Evolutionary conservation across 345 rosid species (phyloP), one percentile per base, ranked within the genome.

Genomic region (Syzygium jambos): DNA sequence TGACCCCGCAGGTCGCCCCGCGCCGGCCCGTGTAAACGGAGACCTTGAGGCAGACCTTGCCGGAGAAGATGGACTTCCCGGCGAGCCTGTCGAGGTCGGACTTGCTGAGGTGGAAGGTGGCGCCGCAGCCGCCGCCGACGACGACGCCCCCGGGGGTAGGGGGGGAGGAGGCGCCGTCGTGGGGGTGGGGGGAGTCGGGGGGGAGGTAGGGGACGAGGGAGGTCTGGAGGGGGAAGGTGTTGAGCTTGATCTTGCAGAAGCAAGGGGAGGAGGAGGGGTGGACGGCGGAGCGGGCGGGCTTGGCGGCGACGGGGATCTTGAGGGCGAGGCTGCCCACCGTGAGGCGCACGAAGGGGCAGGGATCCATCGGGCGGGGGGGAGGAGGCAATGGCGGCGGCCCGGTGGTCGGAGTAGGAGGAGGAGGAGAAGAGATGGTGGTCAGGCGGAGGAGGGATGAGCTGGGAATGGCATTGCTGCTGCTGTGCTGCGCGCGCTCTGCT

Each of bases 311-410:
- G 9, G 99, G 98, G 80, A 96, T 86, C 87, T 94, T 95, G 80
- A 97, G 91, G 51, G 97, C 98, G 27, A 97, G 92, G 83, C 93
- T 93, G 34, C 92, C 94, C 3, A 97, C 95, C 25, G 98, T 92
- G 29, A 97, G 90, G 56, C 98, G 97, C 51, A 96, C 93, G 92
- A 95, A 97, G 68, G 98, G 98, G 89, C 98, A 96, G 22, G 98
- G 98, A 93, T 97, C 99, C 99, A 97, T 97, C n/a, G 27, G 12
- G 59, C n/a, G 11, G 53, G 43, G 0, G 0, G 51, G 54, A 14
- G 82, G 46, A 56, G 52, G 65, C 19, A 43, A 23, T 3, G 65
- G 85, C 14, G 4, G 52, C 9, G 73, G 88, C 29, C 8, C 6
- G 55, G 87, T 12, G 85, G 52, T 16, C 10, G 57, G 85, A 27